phyloP scores from a whole-genome alignment of 2,329 filamentous ascomycete genomes.

The Fulvia fulva region DNA sequence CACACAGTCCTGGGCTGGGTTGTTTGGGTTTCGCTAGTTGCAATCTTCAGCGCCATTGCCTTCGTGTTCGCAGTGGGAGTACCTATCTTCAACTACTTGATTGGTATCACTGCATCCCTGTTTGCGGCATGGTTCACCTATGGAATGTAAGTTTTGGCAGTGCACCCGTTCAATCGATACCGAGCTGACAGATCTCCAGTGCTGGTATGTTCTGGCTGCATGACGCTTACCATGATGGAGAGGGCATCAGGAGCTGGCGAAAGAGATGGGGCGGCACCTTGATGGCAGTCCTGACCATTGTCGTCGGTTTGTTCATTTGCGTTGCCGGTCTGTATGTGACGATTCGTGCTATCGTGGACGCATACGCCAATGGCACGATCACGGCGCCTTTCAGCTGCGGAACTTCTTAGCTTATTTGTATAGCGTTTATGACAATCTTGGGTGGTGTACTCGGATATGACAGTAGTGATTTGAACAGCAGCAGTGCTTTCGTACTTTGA shows the following conservation, averaged over 20 bases:
- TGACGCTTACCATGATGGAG: slow-evolving; percentile 44
- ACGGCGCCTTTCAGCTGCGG: slow-evolving; percentile 10
- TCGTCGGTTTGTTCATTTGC: slow-evolving; percentile 47
- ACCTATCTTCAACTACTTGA: slow-evolving; percentile 53
- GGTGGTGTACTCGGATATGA: background rate
- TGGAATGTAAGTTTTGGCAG: slow-evolving; percentile 30
- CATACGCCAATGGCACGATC: slow-evolving; percentile 22
- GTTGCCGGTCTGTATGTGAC: slow-evolving; percentile 47
- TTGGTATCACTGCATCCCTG: slow-evolving; percentile 48
- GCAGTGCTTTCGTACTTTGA: background rate
- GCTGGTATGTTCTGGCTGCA: slow-evolving; percentile 53
- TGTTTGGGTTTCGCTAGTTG: slow-evolving; percentile 45
- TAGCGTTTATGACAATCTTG: background rate
- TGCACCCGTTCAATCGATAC: too few relatives aligned
- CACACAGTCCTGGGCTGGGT: slow-evolving; percentile 47
- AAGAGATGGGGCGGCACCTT: slow-evolving; percentile 33
- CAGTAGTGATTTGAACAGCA: background rate
- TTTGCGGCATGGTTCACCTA: slow-evolving; percentile 56
- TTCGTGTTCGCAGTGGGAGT: slow-evolving; percentile 47
- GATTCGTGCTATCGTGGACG: slow-evolving; percentile 37
- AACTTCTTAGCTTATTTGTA: background rate
- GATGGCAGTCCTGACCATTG: slow-evolving; percentile 41
- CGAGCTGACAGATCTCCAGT: slow-evolving; percentile 25
- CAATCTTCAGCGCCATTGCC: slow-evolving; percentile 46
- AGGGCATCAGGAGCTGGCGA: slow-evolving; percentile 28